Evolutionary conservation across 495 filamentous ascomycete genomes (phyloP), one percentile per base, ranked within the genome.

Genomic region (Penicillium coprophilum): DNA sequence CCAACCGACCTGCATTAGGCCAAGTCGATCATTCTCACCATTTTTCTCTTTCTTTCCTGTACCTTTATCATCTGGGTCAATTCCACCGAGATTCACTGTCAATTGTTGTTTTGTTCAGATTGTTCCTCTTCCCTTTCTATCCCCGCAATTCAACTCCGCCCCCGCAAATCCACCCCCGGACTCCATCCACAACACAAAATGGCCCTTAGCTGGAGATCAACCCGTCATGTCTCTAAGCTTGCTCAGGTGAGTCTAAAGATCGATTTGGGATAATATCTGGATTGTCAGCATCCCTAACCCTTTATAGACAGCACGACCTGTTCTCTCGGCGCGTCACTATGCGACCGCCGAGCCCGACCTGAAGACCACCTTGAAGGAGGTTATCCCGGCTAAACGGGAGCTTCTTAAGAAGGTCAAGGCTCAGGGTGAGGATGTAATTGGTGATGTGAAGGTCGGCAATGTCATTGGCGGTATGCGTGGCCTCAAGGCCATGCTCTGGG

Each of bases 401-500:
- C 86, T 94, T 8, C 77, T 97, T 53, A 90, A 95, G 74, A 86
- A 91, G 71, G 88, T 97, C 72, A 96, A 96, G 80, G 82, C 85
- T 39, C 84, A 93, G 70, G 82, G 85, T n/a, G 81, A 85, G 56
- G 92, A 91, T 63, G 83, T 82, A 24, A 85, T 97, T 60, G 93
- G 95, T 41, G 90, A 97, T 62, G 86, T 97, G 67, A 96, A 89
- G 80, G 83, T 97, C n/a, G 88, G 90, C 71, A 95, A 92, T 67
- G 89, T 88, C 12, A 85, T 97, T 58, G 95, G 95, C 59, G 94
- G 94, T 66, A 97, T 97, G 94, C 90, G 92, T 73, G 93, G 93
- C 7, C 81, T 98, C 23, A 97, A 96, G 75, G 87, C 91, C 60
- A 97, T 98, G 91, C 80, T 98, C 49, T 98, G 94, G 94, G 94